A percentile compares a stretch with the other conserved stretches of the same genome.
Evolutionary conservation across 352 stramenopile genomes (phyloP).

Genomic region (Globisporangium canariense): DNA sequence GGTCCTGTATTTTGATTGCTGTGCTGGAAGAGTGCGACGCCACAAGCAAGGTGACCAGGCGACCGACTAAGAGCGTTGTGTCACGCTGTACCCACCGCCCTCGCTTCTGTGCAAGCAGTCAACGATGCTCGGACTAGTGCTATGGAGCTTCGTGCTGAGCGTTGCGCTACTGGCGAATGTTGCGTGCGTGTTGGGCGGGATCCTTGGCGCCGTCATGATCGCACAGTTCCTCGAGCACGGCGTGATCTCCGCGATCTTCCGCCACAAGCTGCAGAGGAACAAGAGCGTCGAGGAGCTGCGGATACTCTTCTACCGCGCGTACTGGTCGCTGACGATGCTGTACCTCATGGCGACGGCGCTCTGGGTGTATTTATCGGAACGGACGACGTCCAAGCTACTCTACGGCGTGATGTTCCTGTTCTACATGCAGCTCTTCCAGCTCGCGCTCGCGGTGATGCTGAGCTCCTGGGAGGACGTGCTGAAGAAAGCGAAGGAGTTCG

Average conservation of each 20-base stretch:
- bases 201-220: constrained; percentile 54
- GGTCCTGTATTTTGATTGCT: too few relatives aligned
- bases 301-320: constrained; percentile 58
- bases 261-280: constrained; percentile 44
- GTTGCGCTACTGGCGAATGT: constrained; percentile 21
- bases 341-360: constrained; percentile 34
- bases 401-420: constrained; percentile 56
- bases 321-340: constrained; percentile 51
- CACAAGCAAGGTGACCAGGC: too few relatives aligned
- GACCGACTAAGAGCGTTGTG: neutral
- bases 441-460: constrained; percentile 51
- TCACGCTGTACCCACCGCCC: too few relatives aligned
- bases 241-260: constrained; percentile 44
- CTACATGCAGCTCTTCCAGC: constrained; percentile 49
- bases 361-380: constrained; percentile 68
- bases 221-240: constrained; percentile 66
- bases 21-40: neutral
- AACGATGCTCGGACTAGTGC: constrained; percentile 12
- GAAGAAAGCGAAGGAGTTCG: constrained; percentile 26
- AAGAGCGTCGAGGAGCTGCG: constrained; percentile 34
- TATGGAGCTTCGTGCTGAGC: constrained; percentile 11
- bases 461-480: constrained; percentile 58
- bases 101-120: neutral
- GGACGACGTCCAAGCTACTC: constrained; percentile 32
- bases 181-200: constrained; percentile 22